Conservation (phyloP, 208 protist species). For the Jaenimonas drosophilae region DNA sequence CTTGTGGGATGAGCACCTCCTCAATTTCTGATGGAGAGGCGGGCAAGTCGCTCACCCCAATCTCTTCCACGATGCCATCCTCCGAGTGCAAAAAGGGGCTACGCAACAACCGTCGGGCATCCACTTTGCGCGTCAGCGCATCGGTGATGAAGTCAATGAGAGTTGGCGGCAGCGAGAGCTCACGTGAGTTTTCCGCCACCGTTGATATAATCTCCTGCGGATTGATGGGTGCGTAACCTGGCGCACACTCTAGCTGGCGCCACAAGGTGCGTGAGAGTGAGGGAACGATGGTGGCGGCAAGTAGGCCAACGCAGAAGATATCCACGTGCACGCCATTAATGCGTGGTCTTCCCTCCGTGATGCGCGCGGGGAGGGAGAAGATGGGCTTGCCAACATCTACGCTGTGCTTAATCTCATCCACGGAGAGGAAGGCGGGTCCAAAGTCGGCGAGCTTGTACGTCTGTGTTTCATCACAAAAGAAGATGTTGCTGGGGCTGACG, state of each 20-base stretch:
- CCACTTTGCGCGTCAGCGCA: conserved; percentile 20
- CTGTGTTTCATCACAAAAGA: conserved; percentile 23
- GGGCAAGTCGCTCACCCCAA: too few relatives aligned
- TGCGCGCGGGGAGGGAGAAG: conserved; percentile 43
- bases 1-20: too few relatives aligned
- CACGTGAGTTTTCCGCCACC: conserved; percentile 7
- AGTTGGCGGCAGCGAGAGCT: conserved; percentile 12
- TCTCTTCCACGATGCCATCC: not conserved
- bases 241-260: conserved; percentile 9
- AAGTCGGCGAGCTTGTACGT: conserved; percentile 61
- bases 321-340: conserved; percentile 30
- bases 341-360: conserved; percentile 11
- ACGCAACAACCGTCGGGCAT: conserved; percentile 23
- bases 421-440: conserved; percentile 53
- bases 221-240: conserved; percentile 6
- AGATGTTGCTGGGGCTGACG: conserved; percentile 64
- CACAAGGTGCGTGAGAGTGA: conserved; percentile 32
- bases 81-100: conserved; percentile 47
- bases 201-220: conserved; percentile 16
- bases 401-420: conserved; percentile 28
- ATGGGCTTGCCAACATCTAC: conserved; percentile 13
- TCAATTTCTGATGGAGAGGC: too few relatives aligned
- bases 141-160: conserved; percentile 45
- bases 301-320: conserved; percentile 62
- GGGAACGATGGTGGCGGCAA: conserved; percentile 47